These are phyloP conservation scores for Lipomyces oligophaga DNA, from an alignment of 805 yeast genomes.

Conservation along the genomic window DNA sequence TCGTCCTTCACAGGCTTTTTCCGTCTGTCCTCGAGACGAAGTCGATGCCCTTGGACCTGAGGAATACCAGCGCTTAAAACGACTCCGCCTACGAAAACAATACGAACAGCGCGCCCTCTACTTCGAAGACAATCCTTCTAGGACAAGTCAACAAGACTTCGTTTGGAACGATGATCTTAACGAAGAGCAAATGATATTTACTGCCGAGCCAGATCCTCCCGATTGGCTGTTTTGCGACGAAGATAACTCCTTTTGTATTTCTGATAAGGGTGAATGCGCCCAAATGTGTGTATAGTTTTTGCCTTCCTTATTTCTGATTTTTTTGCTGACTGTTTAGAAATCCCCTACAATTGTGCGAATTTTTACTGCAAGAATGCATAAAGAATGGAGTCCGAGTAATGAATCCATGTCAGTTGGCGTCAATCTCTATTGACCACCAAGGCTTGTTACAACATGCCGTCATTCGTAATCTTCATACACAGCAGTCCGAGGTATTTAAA, in stretches of 20 bases:
- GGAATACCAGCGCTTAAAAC: conserved; percentile 3
- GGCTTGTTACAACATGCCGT: conserved; percentile 13
- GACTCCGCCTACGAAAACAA: conserved; percentile 7
- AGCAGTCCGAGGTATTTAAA: background rate
- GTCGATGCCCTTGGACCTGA: conserved; percentile 4
- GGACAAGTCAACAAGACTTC: background rate
- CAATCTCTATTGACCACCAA: conserved; percentile 1
- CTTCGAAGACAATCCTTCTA: background rate
- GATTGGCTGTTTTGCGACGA: conserved; percentile 25
- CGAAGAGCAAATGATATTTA: conserved; percentile 13
- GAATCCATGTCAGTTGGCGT: conserved; percentile 18
- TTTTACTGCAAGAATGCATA: conserved; percentile 19
- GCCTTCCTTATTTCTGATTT: background rate
- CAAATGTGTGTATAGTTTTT: conserved; percentile 13
- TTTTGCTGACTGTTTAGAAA: conserved; percentile 3
- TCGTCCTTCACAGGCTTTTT: conserved; percentile 28
- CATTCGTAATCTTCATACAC: conserved; percentile 12
- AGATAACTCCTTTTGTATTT: conserved; percentile 17
- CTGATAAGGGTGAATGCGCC: conserved; percentile 24
- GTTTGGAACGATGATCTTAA: conserved; percentile 1
- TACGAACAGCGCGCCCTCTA: background rate
- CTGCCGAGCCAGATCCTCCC: conserved; percentile 16
- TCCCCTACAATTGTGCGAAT: conserved; percentile 24
- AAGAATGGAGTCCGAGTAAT: conserved; percentile 21
- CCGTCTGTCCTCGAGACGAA: conserved; percentile 6